These are phyloP conservation scores for Vanderwaltozyma tropicalis DNA, from an alignment of 805 yeast species.

Conservation along the genomic window DNA sequence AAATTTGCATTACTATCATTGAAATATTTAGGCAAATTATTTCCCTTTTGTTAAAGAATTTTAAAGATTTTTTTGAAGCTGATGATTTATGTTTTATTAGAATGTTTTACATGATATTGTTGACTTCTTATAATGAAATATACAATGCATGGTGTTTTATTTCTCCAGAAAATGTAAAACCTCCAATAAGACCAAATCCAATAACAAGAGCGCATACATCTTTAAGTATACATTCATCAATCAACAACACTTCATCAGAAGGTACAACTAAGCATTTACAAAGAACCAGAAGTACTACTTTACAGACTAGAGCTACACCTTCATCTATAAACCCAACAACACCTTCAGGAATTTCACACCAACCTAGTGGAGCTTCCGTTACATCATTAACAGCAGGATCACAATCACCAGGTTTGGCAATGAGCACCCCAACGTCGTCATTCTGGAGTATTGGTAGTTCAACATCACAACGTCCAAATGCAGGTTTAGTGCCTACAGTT, in stretches of 20 bases:
- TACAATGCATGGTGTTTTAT: slow-evolving; percentile 48
- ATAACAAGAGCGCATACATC: slow-evolving; percentile 1
- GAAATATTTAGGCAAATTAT: slow-evolving; percentile 41
- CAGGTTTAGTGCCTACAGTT: background rate
- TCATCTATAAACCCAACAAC: background rate
- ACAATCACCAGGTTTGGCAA: slow-evolving; percentile 6
- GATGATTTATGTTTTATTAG: slow-evolving; percentile 58
- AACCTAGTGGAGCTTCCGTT: background rate
- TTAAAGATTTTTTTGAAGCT: slow-evolving; percentile 39
- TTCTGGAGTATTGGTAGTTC: background rate
- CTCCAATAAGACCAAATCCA: background rate
- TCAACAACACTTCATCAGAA: background rate
- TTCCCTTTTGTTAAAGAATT: slow-evolving; percentile 34
- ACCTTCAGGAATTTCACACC: background rate
- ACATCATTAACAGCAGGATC: background rate
- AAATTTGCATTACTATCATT: slow-evolving; percentile 30
- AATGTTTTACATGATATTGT: slow-evolving; percentile 48
- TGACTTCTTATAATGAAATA: slow-evolving; percentile 57
- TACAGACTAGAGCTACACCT: slow-evolving; percentile 8
- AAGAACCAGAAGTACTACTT: slow-evolving; percentile 19
- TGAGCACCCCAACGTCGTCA: slow-evolving; percentile 4
- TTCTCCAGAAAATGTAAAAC: background rate
- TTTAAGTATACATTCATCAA: background rate
- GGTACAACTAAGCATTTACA: slow-evolving; percentile 7
- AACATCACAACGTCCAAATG: background rate